Conservation (phyloP, 352 stramenopile species). For the Phytopythium aichiense region DNA sequence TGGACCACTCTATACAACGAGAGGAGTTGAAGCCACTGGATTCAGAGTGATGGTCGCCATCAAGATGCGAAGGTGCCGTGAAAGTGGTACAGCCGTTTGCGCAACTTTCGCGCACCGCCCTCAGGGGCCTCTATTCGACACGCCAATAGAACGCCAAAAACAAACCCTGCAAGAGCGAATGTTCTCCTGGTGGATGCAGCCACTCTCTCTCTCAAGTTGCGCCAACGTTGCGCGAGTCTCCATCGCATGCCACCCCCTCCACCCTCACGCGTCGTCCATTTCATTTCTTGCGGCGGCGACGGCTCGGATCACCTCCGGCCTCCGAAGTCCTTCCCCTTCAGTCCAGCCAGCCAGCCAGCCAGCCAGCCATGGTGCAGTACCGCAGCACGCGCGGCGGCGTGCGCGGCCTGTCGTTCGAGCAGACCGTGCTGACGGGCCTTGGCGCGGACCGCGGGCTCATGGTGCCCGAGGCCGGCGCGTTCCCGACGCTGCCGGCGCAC, state of each 20-base stretch:
- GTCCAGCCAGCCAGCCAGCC: too few species aligned
- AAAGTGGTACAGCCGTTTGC: neutral
- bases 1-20: too few species aligned
- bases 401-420: slow-evolving; percentile 79
- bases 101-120: neutral
- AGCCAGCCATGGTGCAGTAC: slow-evolving; percentile 68
- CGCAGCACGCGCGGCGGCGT: slow-evolving; percentile 80
- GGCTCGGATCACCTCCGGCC: neutral
- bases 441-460: slow-evolving; percentile 81
- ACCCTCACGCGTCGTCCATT: neutral
- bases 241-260: neutral
- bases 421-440: slow-evolving; percentile 84
- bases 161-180: neutral
- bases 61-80: neutral
- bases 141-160: neutral
- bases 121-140: neutral
- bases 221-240: neutral
- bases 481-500: slow-evolving; percentile 67
- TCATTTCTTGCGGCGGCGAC: neutral
- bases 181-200: slow-evolving; percentile 1
- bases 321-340: neutral
- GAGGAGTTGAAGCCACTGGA: too few species aligned
- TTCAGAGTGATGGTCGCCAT: neutral
- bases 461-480: slow-evolving; percentile 71
- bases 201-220: slow-evolving; percentile 1